Evolutionary conservation across 202 grass and related monocot species (phyloP).

Genomic region (Schoenoplectus triqueter): DNA sequence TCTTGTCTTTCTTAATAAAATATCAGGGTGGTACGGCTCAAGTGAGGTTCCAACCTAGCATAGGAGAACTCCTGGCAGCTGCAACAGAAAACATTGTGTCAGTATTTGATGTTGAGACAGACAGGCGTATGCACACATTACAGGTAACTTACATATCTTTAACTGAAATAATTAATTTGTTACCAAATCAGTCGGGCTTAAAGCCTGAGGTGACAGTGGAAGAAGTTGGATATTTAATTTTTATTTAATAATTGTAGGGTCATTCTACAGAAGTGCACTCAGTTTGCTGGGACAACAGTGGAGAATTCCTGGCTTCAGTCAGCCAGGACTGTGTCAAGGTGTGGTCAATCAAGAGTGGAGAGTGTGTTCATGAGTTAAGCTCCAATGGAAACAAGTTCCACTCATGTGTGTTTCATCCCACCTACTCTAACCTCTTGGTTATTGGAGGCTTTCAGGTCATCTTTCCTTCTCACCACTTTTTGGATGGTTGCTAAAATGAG

Average conservation of each 20-base stretch:
- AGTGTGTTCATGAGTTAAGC: constrained; percentile 88
- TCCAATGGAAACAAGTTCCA: constrained; percentile 98
- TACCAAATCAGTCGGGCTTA: neutral
- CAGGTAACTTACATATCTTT: constrained; percentile 54
- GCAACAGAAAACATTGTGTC: constrained; percentile 74
- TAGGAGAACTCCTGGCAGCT: constrained; percentile 79
- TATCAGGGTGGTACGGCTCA: constrained; percentile 77
- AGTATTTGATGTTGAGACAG: constrained; percentile 81
- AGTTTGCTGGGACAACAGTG: constrained; percentile 93
- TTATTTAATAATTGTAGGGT: constrained; percentile 57
- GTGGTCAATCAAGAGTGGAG: constrained; percentile 82
- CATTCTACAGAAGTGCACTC: constrained; percentile 83
- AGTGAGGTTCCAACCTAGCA: constrained; percentile 90
- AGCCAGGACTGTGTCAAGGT: constrained; percentile 98
- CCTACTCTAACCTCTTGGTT: constrained; percentile 76
- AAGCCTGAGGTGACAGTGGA: neutral
- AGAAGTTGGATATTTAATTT: too few species aligned
- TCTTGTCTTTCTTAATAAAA: constrained; percentile 33
- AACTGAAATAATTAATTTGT: neutral
- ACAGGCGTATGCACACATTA: constrained; percentile 65
- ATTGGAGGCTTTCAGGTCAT: constrained; percentile 93
- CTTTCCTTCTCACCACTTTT: neutral
- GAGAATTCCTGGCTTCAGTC: constrained; percentile 79
- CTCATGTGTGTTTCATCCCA: constrained; percentile 95
- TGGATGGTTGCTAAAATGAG: neutral